A percentile compares a stretch with the other conserved stretches of the same genome.
phyloP scores from a whole-genome alignment of 805 yeast species.

The Osmozyma mogii region DNA sequence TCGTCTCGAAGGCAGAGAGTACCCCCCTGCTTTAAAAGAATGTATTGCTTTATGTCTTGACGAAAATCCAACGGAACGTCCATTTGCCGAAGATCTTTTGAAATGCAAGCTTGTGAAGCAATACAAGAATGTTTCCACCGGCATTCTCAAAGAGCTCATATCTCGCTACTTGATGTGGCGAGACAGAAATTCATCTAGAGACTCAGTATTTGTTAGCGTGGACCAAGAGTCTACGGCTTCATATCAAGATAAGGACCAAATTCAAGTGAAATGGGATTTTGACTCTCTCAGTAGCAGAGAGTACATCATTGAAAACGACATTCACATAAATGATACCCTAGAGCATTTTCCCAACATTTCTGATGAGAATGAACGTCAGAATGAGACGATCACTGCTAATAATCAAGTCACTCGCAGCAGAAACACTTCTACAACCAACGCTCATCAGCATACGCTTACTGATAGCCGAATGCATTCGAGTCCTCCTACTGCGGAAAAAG shows the following conservation, averaged over 20 bases:
- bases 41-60: constrained; percentile 87
- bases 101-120: constrained; percentile 65
- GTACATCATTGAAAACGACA: constrained; percentile 66
- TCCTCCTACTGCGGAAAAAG: neutral
- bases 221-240: constrained; percentile 11
- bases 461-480: neutral
- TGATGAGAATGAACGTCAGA: neutral
- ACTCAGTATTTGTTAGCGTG: constrained; percentile 33
- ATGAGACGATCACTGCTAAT: neutral
- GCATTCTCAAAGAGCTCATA: constrained; percentile 63
- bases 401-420: neutral
- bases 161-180: constrained; percentile 70
- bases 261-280: constrained; percentile 77
- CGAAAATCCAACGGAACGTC: constrained; percentile 85
- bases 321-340: constrained; percentile 25
- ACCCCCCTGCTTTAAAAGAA: constrained; percentile 71
- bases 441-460: too few species aligned
- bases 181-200: constrained; percentile 52
- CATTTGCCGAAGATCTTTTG: constrained; percentile 75
- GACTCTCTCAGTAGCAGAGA: constrained; percentile 72
- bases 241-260: constrained; percentile 12
- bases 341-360: neutral
- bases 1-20: constrained; percentile 82
- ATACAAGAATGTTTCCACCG: constrained; percentile 53
- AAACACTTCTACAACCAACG: too few species aligned